Evolutionary conservation across 2,329 filamentous ascomycete genomes (phyloP).

Genomic region (Verticillium tricorpus): DNA sequence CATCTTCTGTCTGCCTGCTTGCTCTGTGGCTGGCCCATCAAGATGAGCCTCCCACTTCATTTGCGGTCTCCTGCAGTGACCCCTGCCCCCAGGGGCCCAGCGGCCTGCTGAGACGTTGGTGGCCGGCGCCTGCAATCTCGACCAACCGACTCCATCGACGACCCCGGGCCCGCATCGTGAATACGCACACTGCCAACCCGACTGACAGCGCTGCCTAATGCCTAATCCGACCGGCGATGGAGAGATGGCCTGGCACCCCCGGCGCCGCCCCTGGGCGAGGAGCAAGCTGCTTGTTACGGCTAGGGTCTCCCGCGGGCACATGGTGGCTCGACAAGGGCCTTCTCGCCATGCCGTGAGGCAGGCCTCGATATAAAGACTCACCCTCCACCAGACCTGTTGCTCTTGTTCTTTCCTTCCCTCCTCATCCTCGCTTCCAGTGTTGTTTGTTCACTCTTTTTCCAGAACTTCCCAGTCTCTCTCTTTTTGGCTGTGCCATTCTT

Average conservation of each 20-base stretch:
- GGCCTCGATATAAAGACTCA: neutral
- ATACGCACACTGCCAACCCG: neutral
- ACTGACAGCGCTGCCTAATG: neutral
- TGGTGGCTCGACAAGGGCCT: neutral
- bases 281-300: neutral
- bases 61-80: neutral
- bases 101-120: constrained; percentile 1
- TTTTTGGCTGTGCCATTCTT: constrained; percentile 6
- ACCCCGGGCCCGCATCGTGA: neutral
- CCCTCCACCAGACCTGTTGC: neutral
- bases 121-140: constrained; percentile 3
- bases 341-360: neutral
- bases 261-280: neutral
- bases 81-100: neutral
- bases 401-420: neutral
- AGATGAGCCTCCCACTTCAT: constrained; percentile 2
- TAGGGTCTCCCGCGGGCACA: neutral
- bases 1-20: neutral
- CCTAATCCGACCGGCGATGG: neutral
- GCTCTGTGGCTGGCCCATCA: neutral
- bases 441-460: constrained; percentile 5
- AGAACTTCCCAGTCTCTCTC: constrained; percentile 1
- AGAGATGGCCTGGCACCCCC: too few relatives aligned
- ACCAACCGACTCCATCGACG: neutral
- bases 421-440: constrained; percentile 2